Percentiles rank a stretch among this genome's conserved stretches.
These are phyloP conservation scores for Actinomucor elegans DNA, from an alignment of 371 early-diverging fungal genomes.

Conservation along the genomic window DNA sequence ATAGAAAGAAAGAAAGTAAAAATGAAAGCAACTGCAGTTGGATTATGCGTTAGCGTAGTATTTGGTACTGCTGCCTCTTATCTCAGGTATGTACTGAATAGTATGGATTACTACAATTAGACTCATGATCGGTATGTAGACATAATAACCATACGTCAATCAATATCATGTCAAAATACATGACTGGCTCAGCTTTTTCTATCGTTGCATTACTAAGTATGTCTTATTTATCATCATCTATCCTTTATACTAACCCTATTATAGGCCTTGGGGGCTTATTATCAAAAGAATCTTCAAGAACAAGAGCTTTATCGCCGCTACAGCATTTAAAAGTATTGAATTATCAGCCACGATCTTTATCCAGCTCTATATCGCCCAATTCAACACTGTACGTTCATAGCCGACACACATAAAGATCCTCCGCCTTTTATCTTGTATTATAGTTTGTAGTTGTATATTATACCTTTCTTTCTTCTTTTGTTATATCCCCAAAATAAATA, in stretches of 20 bases:
- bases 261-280: slow-evolving; percentile 10
- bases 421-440: neutral
- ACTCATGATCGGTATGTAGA: neutral
- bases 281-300: neutral
- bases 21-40: neutral
- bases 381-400: slow-evolving; percentile 14
- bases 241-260: neutral
- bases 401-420: slow-evolving; percentile 2
- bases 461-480: neutral
- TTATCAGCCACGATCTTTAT: slow-evolving; percentile 18
- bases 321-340: slow-evolving; percentile 20
- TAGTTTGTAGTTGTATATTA: slow-evolving; percentile 1
- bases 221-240: neutral
- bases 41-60: slow-evolving; percentile 20
- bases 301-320: neutral
- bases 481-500: too few relatives aligned
- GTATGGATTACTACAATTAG: neutral
- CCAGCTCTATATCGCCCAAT: slow-evolving; percentile 4
- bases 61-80: slow-evolving; percentile 25
- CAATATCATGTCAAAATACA: slow-evolving; percentile 8
- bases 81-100: slow-evolving; percentile 4
- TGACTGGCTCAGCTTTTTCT: slow-evolving; percentile 13
- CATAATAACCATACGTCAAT: neutral
- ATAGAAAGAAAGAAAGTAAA: neutral
- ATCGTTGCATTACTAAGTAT: slow-evolving; percentile 16